These are phyloP conservation scores for Xylariaceae sp. DNA, from an alignment of 2,329 filamentous ascomycete genomes.

Conservation along the genomic window DNA sequence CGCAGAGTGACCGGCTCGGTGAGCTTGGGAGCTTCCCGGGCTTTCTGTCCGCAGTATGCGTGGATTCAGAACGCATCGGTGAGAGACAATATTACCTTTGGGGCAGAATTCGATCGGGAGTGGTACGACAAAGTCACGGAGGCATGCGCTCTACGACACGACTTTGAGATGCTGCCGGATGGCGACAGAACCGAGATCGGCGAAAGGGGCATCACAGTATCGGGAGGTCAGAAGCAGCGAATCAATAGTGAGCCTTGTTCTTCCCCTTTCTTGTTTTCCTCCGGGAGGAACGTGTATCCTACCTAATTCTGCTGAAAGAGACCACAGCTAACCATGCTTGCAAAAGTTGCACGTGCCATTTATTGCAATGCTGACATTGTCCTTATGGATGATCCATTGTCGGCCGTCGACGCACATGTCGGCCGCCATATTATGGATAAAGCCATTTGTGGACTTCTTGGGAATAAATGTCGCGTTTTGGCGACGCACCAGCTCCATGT, in stretches of 20 bases:
- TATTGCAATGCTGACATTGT: conserved; percentile 66
- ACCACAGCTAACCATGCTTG: too few species aligned
- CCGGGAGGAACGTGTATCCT: too few species aligned
- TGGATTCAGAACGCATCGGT: conserved; percentile 96
- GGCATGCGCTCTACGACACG: conserved; percentile 79
- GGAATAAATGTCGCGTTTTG: conserved; percentile 83
- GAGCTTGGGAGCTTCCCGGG: conserved; percentile 70
- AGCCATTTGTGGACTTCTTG: conserved; percentile 83
- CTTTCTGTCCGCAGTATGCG: conserved; percentile 93
- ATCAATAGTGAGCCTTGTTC: too few species aligned
- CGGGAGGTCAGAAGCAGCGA: conserved; percentile 91
- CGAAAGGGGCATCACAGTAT: conserved; percentile 91
- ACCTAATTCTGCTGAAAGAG: too few species aligned
- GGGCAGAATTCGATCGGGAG: conserved; percentile 65
- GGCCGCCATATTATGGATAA: conserved; percentile 83
- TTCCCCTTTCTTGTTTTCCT: too few species aligned
- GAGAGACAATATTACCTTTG: conserved; percentile 86
- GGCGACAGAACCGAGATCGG: conserved; percentile 91
- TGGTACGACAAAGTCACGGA: conserved; percentile 86
- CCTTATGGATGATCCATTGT: conserved; percentile 66
- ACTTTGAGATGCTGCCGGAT: conserved; percentile 89
- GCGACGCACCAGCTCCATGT: conserved; percentile 96
- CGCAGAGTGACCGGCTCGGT: conserved; percentile 72
- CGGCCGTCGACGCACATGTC: conserved; percentile 66
- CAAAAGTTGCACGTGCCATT: conserved; percentile 80